Conservation (phyloP, 495 filamentous ascomycete genomes). For the Tuber calosporum region DNA sequence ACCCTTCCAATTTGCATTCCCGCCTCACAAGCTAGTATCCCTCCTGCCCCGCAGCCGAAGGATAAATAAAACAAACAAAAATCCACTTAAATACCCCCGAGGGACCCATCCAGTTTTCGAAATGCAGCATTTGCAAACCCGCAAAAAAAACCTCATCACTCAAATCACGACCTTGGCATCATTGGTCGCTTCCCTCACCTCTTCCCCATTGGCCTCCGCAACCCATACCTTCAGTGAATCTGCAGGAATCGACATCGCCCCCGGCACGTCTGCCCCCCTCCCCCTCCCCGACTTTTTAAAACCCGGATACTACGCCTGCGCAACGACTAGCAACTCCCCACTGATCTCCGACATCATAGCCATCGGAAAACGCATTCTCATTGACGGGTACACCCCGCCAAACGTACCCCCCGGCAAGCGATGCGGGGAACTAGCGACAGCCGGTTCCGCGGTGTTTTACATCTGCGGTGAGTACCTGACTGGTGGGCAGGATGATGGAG, state of each 20-base stretch:
- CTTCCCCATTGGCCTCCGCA: background rate
- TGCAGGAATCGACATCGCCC: background rate
- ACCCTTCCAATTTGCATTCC: background rate
- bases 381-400: background rate
- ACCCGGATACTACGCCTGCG: background rate
- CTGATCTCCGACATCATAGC: background rate
- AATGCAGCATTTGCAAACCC: background rate
- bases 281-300: background rate
- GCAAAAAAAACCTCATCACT: background rate
- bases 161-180: background rate
- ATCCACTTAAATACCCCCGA: background rate
- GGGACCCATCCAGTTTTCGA: background rate
- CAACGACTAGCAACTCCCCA: background rate
- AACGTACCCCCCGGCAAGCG: background rate
- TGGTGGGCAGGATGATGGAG: background rate
- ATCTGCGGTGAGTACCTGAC: background rate
- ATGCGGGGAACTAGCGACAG: background rate
- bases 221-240: accelerated
- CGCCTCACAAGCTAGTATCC: background rate
- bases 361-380: background rate
- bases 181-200: background rate
- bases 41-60: background rate
- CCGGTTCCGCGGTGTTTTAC: background rate
- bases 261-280: background rate
- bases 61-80: background rate